These are phyloP conservation scores for Calocybe cyanea DNA, from an alignment of 768 basidiomycete species.

Conservation along the genomic window DNA sequence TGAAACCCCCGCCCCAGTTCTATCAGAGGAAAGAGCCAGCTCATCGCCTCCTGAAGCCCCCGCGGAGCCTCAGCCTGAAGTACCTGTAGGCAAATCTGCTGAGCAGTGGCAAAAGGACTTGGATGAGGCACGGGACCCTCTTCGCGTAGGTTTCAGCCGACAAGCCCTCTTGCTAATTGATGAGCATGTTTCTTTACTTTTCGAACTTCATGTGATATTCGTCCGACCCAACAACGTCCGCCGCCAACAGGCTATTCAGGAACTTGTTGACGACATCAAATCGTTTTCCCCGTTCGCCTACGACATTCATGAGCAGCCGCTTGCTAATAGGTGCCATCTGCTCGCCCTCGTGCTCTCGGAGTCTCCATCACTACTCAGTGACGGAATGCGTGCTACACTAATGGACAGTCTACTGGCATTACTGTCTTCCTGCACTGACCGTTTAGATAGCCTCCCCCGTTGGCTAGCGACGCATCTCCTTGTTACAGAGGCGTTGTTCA, in stretches of 20 bases:
- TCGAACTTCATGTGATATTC: conserved; percentile 84
- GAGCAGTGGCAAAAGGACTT: conserved; percentile 68
- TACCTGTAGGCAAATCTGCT: conserved; percentile 39
- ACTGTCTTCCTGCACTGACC: conserved; percentile 52
- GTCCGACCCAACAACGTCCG: conserved; percentile 56
- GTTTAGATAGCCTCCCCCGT: conserved; percentile 60
- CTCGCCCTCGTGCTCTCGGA: conserved; percentile 83
- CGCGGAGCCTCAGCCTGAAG: conserved; percentile 9
- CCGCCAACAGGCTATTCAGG: conserved; percentile 62
- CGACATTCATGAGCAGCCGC: conserved; percentile 68
- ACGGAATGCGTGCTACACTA: conserved; percentile 50
- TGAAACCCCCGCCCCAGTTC: neutral
- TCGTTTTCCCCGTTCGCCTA: conserved; percentile 60
- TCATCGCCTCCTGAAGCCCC: conserved; percentile 10
- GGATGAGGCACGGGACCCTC: conserved; percentile 57
- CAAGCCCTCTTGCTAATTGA: conserved; percentile 80
- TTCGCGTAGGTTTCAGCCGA: conserved; percentile 61
- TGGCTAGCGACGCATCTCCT: conserved; percentile 89
- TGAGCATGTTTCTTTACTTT: conserved; percentile 82
- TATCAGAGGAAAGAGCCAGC: neutral
- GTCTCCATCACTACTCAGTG: conserved; percentile 54
- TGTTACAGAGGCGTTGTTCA: conserved; percentile 80
- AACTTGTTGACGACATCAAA: conserved; percentile 76
- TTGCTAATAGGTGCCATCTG: conserved; percentile 81
- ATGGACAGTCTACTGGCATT: conserved; percentile 69